Conservation (phyloP, 2,329 filamentous ascomycete genomes). For the Aureobasidium melanogenum region DNA sequence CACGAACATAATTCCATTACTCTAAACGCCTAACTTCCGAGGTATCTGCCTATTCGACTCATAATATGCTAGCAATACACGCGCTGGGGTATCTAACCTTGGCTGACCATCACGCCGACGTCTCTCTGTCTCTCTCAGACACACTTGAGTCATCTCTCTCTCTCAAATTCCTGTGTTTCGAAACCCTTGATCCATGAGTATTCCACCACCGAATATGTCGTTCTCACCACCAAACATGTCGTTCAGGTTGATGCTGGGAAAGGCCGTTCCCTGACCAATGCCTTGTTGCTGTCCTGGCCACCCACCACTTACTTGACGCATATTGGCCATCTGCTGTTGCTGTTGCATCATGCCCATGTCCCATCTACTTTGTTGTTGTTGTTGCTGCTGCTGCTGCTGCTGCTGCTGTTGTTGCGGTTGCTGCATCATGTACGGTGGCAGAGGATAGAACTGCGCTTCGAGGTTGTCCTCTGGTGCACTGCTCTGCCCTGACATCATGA, state of each 20-base stretch:
- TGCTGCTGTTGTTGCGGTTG: slow-evolving; percentile 23
- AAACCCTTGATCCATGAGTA: slow-evolving; percentile 18
- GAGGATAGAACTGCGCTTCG: slow-evolving; percentile 63
- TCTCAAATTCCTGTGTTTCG: background rate
- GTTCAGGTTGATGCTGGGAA: slow-evolving; percentile 28
- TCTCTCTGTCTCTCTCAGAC: background rate
- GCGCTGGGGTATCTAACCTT: slow-evolving; percentile 9
- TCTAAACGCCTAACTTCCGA: background rate
- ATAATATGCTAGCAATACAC: background rate
- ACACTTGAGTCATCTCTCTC: too few species aligned
- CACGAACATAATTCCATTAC: background rate
- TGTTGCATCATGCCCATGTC: slow-evolving; percentile 9
- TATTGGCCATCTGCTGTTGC: slow-evolving; percentile 18
- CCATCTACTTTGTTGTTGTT: slow-evolving; percentile 15
- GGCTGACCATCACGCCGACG: background rate
- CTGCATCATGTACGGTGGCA: slow-evolving; percentile 62
- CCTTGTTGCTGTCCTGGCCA: slow-evolving; percentile 15
- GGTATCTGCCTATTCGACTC: background rate
- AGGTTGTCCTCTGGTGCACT: slow-evolving; percentile 45
- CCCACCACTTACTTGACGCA: slow-evolving; percentile 17
- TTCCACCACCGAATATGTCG: slow-evolving; percentile 23
- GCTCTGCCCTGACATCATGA: slow-evolving; percentile 10
- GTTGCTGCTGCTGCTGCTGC: slow-evolving; percentile 15
- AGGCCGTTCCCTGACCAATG: slow-evolving; percentile 17
- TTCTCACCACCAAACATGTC: slow-evolving; percentile 29